Conservation (phyloP, 208 protist genomes). For the Acanthamoeba divionensis region DNA sequence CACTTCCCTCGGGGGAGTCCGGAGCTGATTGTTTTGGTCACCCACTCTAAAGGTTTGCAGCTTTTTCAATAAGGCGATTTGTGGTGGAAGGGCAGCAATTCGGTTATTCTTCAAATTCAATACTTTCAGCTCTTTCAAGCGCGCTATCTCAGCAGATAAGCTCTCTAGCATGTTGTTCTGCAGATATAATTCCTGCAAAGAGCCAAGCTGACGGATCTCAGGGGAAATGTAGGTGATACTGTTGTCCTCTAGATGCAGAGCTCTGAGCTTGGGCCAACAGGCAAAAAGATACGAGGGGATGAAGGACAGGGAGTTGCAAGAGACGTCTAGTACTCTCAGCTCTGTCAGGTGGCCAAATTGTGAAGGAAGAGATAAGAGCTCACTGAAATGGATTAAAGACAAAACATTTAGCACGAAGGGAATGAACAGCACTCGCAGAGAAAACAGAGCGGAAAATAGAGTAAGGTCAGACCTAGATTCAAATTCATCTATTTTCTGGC, state of each 20-base stretch:
- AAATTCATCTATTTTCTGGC: too few relatives aligned
- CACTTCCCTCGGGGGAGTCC: constrained; percentile 10
- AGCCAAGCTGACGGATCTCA: not conserved
- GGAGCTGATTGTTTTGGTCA: not conserved
- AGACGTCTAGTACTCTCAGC: not conserved
- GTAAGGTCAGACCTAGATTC: too few relatives aligned
- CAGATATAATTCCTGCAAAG: not conserved
- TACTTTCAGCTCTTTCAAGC: not conserved
- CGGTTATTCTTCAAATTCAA: not conserved
- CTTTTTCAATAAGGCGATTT: not conserved
- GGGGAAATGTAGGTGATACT: not conserved
- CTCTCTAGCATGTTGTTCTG: not conserved
- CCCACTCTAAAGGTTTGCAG: not conserved
- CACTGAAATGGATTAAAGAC: too few relatives aligned
- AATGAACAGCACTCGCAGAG: too few relatives aligned
- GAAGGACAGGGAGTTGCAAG: not conserved
- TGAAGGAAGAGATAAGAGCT: too few relatives aligned
- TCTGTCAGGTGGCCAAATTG: not conserved
- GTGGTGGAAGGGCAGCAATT: not conserved
- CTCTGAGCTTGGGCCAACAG: not conserved
- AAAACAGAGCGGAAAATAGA: too few relatives aligned
- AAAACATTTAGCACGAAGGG: too few relatives aligned
- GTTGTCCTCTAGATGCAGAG: not conserved
- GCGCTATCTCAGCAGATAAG: not conserved
- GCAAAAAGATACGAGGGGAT: not conserved